These are phyloP conservation scores for Ambrosia hybrid DNA, from an alignment of 140 eudicot genomes.

Conservation along the genomic window DNA sequence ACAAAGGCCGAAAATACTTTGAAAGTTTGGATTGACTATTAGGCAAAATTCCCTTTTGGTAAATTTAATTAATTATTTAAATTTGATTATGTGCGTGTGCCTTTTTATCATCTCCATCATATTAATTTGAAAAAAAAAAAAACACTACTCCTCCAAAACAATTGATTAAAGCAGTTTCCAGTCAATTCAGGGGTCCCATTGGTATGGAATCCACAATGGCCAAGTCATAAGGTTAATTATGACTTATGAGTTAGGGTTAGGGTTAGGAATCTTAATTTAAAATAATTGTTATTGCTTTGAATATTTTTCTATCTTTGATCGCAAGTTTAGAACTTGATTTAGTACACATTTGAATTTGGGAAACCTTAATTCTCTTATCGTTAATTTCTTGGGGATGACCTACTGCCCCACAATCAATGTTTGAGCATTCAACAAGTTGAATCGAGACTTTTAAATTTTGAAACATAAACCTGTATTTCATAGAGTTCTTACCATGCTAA, in stretches of 20 bases:
- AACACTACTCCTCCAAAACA: conserved; percentile 1
- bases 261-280: conserved; percentile 24
- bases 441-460: too few species aligned
- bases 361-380: not conserved
- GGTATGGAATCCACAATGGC: conserved; percentile 18
- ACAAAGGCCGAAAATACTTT: too few species aligned
- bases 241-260: conserved; percentile 24
- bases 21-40: too few species aligned
- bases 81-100: not conserved
- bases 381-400: not conserved
- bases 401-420: not conserved
- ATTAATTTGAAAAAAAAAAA: not conserved
- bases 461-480: not conserved
- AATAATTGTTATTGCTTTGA: conserved; percentile 20
- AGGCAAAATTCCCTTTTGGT: too few species aligned
- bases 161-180: conserved; percentile 19
- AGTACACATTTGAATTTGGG: not conserved
- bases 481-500: not conserved
- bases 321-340: conserved; percentile 34
- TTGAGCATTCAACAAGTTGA: not conserved
- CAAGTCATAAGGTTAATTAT: conserved; percentile 11
- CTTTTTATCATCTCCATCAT: not conserved
- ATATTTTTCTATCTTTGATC: conserved; percentile 11
- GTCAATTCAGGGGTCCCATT: conserved; percentile 20
- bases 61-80: too few species aligned